Conservation (phyloP, 2,329 filamentous ascomycete genomes). For the Dothideomycetes sp. region DNA sequence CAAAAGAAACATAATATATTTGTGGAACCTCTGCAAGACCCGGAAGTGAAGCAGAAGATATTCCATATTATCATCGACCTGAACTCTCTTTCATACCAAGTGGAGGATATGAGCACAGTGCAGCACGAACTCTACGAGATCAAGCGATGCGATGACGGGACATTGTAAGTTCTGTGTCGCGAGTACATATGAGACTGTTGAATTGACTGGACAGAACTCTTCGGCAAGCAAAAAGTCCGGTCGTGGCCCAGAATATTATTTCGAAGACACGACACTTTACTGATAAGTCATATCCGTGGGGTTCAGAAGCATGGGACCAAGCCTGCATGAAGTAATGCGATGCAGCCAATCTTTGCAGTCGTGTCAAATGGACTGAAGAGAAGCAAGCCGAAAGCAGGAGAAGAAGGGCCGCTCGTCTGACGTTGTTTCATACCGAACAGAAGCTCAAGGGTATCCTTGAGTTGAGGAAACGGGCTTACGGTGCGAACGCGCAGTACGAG, state of each 20-base stretch:
- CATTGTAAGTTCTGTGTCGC: neutral
- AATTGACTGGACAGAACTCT: neutral
- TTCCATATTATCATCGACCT: conserved; percentile 3
- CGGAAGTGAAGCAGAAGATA: neutral
- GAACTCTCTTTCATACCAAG: neutral
- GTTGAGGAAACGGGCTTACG: too few relatives aligned
- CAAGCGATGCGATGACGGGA: neutral
- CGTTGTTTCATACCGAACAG: too few relatives aligned
- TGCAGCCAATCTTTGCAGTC: too few relatives aligned
- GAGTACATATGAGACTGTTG: neutral
- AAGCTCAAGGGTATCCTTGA: too few relatives aligned
- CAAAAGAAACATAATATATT: neutral
- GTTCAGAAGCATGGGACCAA: neutral
- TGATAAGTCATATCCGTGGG: conserved; percentile 2
- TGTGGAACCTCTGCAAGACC: neutral
- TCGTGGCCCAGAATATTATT: neutral
- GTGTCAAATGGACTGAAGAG: too few relatives aligned
- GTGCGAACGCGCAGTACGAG: too few relatives aligned
- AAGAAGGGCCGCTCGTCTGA: too few relatives aligned
- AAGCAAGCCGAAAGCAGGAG: too few relatives aligned
- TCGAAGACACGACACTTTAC: neutral
- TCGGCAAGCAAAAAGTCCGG: neutral
- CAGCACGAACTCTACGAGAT: neutral
- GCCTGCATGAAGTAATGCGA: neutral
- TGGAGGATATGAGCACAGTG: neutral